A percentile compares a stretch with the other conserved stretches of the same genome.
Conservation (phyloP, 148 eudicot species). For the Salicornia ramosissima region DNA sequence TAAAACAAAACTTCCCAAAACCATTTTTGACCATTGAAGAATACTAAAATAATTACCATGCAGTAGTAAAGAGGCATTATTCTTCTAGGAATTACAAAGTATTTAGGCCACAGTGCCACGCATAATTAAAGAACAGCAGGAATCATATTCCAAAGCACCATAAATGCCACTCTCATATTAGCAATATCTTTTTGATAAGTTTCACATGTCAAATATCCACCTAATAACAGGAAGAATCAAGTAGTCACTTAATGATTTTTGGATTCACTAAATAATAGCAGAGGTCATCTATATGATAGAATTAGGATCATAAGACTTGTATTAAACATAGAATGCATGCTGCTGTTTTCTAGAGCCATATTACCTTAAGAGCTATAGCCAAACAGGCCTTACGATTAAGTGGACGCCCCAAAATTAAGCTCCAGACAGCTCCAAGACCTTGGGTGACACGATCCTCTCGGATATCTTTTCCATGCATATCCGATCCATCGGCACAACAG, state of each 20-base stretch:
- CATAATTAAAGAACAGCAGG: neutral
- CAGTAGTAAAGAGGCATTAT: neutral
- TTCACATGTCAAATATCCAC: neutral
- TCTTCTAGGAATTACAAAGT: neutral
- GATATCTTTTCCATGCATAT: constrained; percentile 39
- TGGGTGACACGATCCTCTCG: constrained; percentile 94
- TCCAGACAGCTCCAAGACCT: constrained; percentile 94
- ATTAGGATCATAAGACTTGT: neutral
- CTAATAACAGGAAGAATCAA: constrained; percentile 1
- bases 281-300: neutral
- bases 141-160: neutral
- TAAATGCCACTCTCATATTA: neutral
- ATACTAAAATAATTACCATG: neutral
- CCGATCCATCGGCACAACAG: constrained; percentile 48
- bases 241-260: neutral
- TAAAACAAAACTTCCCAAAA: neutral
- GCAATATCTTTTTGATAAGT: neutral
- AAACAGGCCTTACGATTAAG: constrained; percentile 62
- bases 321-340: constrained; percentile 14
- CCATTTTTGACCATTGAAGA: neutral
- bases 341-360: constrained; percentile 9
- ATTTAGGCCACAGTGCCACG: neutral
- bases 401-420: constrained; percentile 85
- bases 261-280: neutral
- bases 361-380: constrained; percentile 85